These are phyloP conservation scores for Microstroma glucosiphilum DNA, from an alignment of 1,284 basidiomycete species.

Conservation along the genomic window DNA sequence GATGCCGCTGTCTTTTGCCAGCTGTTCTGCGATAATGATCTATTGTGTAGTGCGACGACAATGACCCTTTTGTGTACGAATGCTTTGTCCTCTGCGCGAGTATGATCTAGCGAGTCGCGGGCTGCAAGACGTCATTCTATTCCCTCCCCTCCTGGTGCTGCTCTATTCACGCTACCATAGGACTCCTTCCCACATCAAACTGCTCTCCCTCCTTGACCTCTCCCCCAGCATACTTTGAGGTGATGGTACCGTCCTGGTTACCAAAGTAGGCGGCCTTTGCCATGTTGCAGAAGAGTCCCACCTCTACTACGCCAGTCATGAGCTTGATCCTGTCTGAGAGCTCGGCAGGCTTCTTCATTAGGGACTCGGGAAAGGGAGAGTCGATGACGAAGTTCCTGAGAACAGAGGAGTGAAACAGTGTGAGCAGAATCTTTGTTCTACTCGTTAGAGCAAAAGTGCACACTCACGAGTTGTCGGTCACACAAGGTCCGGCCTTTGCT, in stretches of 20 bases:
- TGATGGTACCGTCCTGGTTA: constrained; percentile 55
- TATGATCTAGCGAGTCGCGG: no score
- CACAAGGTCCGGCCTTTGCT: constrained; percentile 80
- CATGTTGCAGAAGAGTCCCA: constrained; percentile 84
- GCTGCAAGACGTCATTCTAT: constrained; percentile 23
- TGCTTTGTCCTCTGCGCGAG: no score
- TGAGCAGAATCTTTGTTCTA: no score
- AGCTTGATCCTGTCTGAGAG: constrained; percentile 42
- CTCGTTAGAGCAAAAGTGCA: constrained; percentile 47
- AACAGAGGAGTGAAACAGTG: background rate
- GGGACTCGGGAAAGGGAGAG: constrained; percentile 37
- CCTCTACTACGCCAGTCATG: constrained; percentile 86
- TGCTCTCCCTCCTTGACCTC: constrained; percentile 23
- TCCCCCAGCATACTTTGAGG: constrained; percentile 36
- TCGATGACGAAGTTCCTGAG: constrained; percentile 45
- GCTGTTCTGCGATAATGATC: no score
- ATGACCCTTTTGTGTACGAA: no score
- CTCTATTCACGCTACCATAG: constrained; percentile 55
- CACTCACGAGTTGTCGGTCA: constrained; percentile 68
- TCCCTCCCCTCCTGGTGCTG: constrained; percentile 26
- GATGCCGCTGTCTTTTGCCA: no score
- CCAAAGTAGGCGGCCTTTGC: constrained; percentile 97
- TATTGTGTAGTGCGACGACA: no score
- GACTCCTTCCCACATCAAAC: constrained; percentile 16
- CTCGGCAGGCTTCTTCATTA: constrained; percentile 38